phyloP scores from a whole-genome alignment of 768 basidiomycete species.

The Kwoniella sp. region DNA sequence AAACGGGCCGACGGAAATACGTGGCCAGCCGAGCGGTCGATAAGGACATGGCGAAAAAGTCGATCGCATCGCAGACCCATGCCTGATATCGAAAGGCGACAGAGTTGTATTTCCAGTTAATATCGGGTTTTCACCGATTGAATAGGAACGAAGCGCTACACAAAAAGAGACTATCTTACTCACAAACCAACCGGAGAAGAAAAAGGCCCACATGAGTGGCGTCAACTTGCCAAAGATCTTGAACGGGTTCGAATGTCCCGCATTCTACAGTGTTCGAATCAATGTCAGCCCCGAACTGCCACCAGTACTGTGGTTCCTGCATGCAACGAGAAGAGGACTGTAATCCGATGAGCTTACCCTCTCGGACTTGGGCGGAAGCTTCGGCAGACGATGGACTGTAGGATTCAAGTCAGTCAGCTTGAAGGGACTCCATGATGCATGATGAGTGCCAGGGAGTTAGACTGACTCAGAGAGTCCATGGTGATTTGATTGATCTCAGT shows the following conservation, averaged over 20 bases:
- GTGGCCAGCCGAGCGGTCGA: constrained; percentile 16
- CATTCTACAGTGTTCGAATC: not conserved
- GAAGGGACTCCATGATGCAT: not conserved
- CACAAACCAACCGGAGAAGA: constrained; percentile 26
- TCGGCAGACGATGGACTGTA: not conserved
- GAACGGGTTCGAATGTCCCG: constrained; percentile 15
- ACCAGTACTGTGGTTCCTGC: no score
- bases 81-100: no score
- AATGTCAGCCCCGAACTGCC: not conserved
- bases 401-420: not conserved
- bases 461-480: not conserved
- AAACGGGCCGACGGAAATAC: constrained; percentile 19
- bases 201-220: constrained; percentile 16
- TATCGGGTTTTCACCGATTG: no score
- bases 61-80: constrained; percentile 31
- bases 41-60: constrained; percentile 29
- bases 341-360: not conserved
- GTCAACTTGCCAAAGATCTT: constrained; percentile 18
- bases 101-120: no score
- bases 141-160: no score
- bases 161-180: no score
- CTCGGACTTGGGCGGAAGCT: not conserved
- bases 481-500: not conserved
- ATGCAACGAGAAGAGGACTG: no score
- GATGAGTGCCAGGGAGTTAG: not conserved